Evolutionary conservation across 768 basidiomycete species (phyloP).

Genomic region (Scleroderma bovista): DNA sequence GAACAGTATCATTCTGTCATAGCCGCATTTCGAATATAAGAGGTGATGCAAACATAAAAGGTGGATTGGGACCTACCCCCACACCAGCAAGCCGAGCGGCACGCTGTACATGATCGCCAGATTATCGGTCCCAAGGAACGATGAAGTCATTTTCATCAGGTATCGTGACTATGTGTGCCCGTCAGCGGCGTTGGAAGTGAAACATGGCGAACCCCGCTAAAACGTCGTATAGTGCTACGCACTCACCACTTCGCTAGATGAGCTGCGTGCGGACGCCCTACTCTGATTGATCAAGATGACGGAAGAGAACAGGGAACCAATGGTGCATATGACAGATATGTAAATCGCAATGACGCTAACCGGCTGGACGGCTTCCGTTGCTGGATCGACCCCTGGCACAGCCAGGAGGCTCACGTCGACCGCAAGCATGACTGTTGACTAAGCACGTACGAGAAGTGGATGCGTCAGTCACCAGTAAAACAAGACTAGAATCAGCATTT

Average conservation of each 20-base stretch:
- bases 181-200: neutral
- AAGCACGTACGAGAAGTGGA: neutral
- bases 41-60: neutral
- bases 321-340: conserved; percentile 30
- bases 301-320: conserved; percentile 32
- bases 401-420: conserved; percentile 51
- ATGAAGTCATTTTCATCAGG: conserved; percentile 18
- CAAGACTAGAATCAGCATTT: neutral
- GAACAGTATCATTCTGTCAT: conserved; percentile 24
- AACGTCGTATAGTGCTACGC: neutral
- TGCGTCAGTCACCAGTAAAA: neutral
- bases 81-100: conserved; percentile 30
- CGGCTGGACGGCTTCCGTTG: neutral
- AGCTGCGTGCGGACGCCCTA: conserved; percentile 15
- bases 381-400: conserved; percentile 36
- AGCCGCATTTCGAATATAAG: too few relatives aligned
- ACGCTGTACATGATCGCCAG: conserved; percentile 30
- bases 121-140: conserved; percentile 20
- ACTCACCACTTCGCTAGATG: conserved; percentile 25
- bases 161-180: conserved; percentile 9
- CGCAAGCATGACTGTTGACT: conserved; percentile 48
- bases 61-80: conserved; percentile 15
- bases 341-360: conserved; percentile 30
- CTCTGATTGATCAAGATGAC: conserved; percentile 34
- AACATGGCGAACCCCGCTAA: neutral